phyloP scores from a whole-genome alignment of 129 eudicot genomes.

The Heracleum sosnowskyi region DNA sequence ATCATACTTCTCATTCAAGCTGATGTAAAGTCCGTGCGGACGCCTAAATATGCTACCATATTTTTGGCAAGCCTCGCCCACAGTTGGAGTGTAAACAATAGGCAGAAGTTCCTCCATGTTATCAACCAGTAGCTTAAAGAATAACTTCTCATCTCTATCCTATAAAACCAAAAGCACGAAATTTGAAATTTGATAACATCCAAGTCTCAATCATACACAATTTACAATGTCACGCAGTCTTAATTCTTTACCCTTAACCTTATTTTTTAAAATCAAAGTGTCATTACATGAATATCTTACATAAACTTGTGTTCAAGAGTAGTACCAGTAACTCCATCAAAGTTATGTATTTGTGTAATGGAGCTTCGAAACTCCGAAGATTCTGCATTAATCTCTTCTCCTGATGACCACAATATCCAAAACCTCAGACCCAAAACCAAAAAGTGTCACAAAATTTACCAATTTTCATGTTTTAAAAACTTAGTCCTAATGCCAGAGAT shows the following conservation, averaged over 20 bases:
- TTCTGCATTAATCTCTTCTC: slow-evolving; percentile 46
- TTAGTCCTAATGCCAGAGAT: neutral
- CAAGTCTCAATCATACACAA: neutral
- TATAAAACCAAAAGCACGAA: slow-evolving; percentile 6
- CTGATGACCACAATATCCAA: slow-evolving; percentile 15
- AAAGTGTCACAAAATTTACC: neutral
- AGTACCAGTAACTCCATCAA: slow-evolving; percentile 55
- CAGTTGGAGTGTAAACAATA: slow-evolving; percentile 46
- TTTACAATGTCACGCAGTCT: neutral
- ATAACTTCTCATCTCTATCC: slow-evolving; percentile 46
- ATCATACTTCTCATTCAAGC: slow-evolving; percentile 43
- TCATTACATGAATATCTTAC: too few relatives aligned
- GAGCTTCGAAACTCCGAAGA: slow-evolving; percentile 47
- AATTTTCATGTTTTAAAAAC: neutral
- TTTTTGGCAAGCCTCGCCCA: slow-evolving; percentile 55
- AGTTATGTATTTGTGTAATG: slow-evolving; percentile 49
- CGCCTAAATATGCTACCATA: slow-evolving; percentile 45
- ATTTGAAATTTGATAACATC: neutral
- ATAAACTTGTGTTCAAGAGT: neutral
- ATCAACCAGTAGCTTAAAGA: slow-evolving; percentile 74
- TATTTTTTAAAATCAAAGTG: too few relatives aligned
- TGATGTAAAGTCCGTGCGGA: slow-evolving; percentile 44
- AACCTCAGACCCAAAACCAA: neutral
- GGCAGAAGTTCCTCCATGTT: slow-evolving; percentile 48
- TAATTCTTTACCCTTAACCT: too few relatives aligned